Percentiles rank a stretch among this genome's conserved stretches.
Evolutionary conservation across 768 basidiomycete genomes (phyloP).

Genomic region (Hericium alpestre): DNA sequence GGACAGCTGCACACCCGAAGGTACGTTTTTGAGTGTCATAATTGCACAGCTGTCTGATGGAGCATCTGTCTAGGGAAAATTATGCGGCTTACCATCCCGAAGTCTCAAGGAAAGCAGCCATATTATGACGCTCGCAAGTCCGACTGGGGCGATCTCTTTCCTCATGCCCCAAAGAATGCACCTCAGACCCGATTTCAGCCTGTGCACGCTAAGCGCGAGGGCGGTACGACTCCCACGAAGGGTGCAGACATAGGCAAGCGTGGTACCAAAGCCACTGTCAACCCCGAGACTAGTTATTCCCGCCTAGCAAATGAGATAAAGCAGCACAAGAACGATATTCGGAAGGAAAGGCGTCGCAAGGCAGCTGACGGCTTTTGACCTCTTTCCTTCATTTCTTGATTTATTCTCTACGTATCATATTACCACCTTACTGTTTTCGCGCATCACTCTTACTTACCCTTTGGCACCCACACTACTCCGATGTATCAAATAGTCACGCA

Average conservation of each 20-base stretch:
- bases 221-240: slow-evolving; percentile 18
- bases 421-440: background rate
- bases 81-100: slow-evolving; percentile 84
- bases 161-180: slow-evolving; percentile 73
- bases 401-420: background rate
- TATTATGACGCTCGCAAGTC: slow-evolving; percentile 95
- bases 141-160: slow-evolving; percentile 90
- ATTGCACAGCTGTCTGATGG: slow-evolving; percentile 1
- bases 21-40: slow-evolving; percentile 28
- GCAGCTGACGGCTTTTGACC: background rate
- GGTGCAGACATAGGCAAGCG: slow-evolving; percentile 53
- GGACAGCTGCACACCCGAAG: slow-evolving; percentile 78
- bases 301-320: slow-evolving; percentile 30
- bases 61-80: slow-evolving; percentile 57
- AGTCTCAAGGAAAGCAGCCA: slow-evolving; percentile 88
- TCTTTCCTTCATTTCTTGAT: background rate
- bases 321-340: slow-evolving; percentile 24
- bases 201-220: slow-evolving; percentile 21
- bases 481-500: background rate
- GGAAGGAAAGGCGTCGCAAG: background rate
- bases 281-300: slow-evolving; percentile 26
- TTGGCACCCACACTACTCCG: background rate
- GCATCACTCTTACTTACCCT: background rate
- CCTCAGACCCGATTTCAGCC: slow-evolving; percentile 54
- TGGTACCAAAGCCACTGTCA: slow-evolving; percentile 16